Evolutionary conservation across 306 rosid species (phyloP).

Genomic region (Glycine soja): DNA sequence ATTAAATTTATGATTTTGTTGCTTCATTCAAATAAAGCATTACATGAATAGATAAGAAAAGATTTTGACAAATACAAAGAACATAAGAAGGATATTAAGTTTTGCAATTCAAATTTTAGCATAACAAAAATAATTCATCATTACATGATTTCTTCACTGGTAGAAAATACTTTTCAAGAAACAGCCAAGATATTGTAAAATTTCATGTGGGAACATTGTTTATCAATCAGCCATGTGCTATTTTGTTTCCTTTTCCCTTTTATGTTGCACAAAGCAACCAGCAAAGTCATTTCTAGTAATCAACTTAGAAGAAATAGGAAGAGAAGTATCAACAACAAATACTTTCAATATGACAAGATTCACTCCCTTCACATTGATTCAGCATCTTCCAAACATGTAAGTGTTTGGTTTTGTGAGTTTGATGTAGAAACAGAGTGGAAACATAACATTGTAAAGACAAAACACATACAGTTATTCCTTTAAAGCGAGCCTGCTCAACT

Average conservation of each 20-base stretch:
- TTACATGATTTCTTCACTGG: constrained; percentile 26
- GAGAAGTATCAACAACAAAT: constrained; percentile 20
- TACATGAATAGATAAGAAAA: constrained; percentile 27
- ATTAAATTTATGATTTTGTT: constrained; percentile 36
- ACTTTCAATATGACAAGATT: constrained; percentile 35
- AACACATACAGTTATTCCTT: constrained; percentile 77
- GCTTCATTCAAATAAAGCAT: constrained; percentile 35
- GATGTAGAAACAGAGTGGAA: constrained; percentile 28
- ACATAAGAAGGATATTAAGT: constrained; percentile 16
- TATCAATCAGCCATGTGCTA: constrained; percentile 14
- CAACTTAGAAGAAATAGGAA: constrained; percentile 36
- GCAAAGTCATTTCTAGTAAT: constrained; percentile 32
- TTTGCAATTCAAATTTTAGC: constrained; percentile 10
- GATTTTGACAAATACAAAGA: constrained; percentile 19
- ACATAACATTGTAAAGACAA: constrained; percentile 35
- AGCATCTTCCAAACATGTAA: constrained; percentile 37
- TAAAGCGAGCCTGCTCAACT: constrained; percentile 75
- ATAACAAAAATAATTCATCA: constrained; percentile 26
- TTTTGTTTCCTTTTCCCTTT: constrained; percentile 10
- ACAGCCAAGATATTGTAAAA: constrained; percentile 2
- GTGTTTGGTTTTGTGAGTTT: constrained; percentile 32
- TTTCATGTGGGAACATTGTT: constrained; percentile 21
- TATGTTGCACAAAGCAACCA: constrained; percentile 19
- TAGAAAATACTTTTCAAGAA: constrained; percentile 37
- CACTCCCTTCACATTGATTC: constrained; percentile 12